phyloP scores from a whole-genome alignment of 306 rosid species.

The Rosa rugosa region DNA sequence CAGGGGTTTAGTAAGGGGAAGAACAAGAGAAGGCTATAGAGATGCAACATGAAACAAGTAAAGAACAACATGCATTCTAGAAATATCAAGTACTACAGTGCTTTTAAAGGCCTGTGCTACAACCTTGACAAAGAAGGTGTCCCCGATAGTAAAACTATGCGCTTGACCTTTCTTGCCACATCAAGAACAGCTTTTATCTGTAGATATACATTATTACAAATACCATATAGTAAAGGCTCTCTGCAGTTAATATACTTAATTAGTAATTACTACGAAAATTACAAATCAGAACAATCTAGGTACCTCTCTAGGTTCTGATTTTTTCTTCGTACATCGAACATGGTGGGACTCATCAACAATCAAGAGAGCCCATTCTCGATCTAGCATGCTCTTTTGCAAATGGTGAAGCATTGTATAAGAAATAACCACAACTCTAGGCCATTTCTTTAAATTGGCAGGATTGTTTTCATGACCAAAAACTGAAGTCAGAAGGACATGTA shows the following conservation, averaged over 20 bases:
- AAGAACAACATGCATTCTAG: conserved; percentile 19
- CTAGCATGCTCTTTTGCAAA: conserved; percentile 77
- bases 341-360: conserved; percentile 97
- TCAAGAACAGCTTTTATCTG: conserved; percentile 89
- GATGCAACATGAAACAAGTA: conserved; percentile 18
- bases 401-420: conserved; percentile 94
- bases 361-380: conserved; percentile 74
- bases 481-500: conserved; percentile 35
- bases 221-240: conserved; percentile 7
- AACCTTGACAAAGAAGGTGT: conserved; percentile 97
- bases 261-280: not conserved
- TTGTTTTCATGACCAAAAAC: conserved; percentile 91
- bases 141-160: conserved; percentile 81
- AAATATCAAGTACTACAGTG: conserved; percentile 20
- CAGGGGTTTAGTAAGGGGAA: conserved; percentile 14
- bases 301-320: conserved; percentile 86
- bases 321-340: conserved; percentile 76
- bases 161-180: conserved; percentile 70
- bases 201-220: conserved; percentile 24
- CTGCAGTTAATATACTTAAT: not conserved
- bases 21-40: conserved; percentile 13
- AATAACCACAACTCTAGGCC: conserved; percentile 83
- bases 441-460: conserved; percentile 63
- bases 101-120: conserved; percentile 40
- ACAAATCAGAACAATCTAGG: conserved; percentile 16